Evolutionary conservation across 2,329 filamentous ascomycete genomes (phyloP), one percentile per base, ranked within the genome.

Genomic region (Nannizzia gypsea): DNA sequence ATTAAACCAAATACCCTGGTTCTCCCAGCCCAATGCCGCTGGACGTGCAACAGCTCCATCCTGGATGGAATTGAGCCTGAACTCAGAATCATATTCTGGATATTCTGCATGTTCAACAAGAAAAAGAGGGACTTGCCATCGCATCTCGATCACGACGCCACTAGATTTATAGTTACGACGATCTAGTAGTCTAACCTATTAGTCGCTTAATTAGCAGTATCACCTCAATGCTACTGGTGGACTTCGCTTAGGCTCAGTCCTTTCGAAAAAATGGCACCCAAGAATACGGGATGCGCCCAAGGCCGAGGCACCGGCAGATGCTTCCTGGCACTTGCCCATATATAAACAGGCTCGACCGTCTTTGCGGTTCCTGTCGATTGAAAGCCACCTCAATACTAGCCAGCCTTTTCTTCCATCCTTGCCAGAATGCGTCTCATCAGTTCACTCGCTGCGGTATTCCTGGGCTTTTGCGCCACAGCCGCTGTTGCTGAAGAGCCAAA

Each of bases 391-490:
- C n/a, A 44, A 44, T 15, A 20, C 17, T 24, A 46, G 22, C 48
- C 11, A 52, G 26, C 22, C 26, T 15, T 36, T 11, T 52, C 11
- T 22, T n/a, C 22, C 13, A 31, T n/a, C 22, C 22, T 26, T 52
- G 48, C 48, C 22, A 52, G 13, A 11, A 52, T 52, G 48, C 48
- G 24, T 31, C 22, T 52, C 26, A 13, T 17, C 48, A 52, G 22
- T 24, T 22, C 48, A 13, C 13, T 52, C 9, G 48, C 22, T 24
- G 48, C 26, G 5, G 22, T 31, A 11, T 31, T 31, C 11, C 22
- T 52, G 5, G 48, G 48, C 48, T 24, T 52, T 24, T 52, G 48
- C 22, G 48, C 48, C 48, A 52, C 48, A 52, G 48, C 48, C 48
- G 48, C 28, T n/a, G 48, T 24, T 31, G 48, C 11, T 31, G 22